Evolutionary conservation across 768 basidiomycete genomes (phyloP), one percentile per base, ranked within the genome.

Genomic region (Mrakia hoshinonis): DNA sequence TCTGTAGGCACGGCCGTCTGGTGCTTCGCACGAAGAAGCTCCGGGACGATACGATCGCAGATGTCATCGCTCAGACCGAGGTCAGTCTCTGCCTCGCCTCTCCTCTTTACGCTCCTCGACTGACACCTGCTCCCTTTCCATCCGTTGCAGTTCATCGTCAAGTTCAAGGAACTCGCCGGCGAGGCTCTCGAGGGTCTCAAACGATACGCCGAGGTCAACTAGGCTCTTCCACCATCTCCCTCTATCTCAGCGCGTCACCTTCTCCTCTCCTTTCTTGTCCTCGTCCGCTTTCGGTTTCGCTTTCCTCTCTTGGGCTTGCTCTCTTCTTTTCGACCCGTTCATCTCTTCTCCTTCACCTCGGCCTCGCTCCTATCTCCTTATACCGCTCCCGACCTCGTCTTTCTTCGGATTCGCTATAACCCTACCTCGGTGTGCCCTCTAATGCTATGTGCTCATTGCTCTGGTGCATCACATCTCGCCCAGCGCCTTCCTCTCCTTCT

Each of bases 131-230:
- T 24, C 26, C 22, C 9, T n/a, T 39, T 26, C 9, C n/a, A 24
- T 12, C 61, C 18, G n/a, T 66, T 48, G 39, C 22, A 61, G 34
- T 72, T 61, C 55, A 67, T 72, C 65, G 60, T 72, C 70, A 67
- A 61, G 58, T 72, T 72, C 65, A 72, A 72, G 60, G 65, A 72
- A 34, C n/a, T 62, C 20, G 66, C 70, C 24, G 65, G 65, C 47
- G 65, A 72, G 43, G 64, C 65, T 29, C 70, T 72, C 52, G 70
- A 72, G 31, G 51, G 63, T 26, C 64, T 72, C 54, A 72, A 72
- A 26, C 54, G 60, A 29, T 72, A 58, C 47, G 70, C 70, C n/a
- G 70, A 72, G 48, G 39, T 67, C 46, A 72, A 72, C 54, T 72
- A 68, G 48, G 22, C 29, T 15, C 62, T n/a, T 63, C 62, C 1